phyloP scores from a whole-genome alignment of 1,284 basidiomycete species.

The Ceratobasidium sp. region DNA sequence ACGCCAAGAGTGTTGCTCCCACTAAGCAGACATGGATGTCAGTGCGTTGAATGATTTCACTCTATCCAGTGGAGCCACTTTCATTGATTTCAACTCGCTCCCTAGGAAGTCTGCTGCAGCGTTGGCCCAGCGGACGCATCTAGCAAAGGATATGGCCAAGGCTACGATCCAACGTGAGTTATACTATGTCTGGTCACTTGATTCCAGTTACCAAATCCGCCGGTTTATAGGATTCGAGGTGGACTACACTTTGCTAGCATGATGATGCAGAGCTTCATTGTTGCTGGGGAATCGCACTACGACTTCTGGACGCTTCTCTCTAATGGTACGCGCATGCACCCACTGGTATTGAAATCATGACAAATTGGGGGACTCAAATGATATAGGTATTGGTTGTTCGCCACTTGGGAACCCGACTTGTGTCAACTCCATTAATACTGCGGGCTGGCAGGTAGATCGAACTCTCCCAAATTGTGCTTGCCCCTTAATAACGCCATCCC shows the following conservation, averaged over 20 bases:
- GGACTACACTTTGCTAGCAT: slow-evolving; percentile 52
- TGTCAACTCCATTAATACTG: slow-evolving; percentile 46
- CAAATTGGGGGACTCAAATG: neutral
- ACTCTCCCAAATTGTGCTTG: neutral
- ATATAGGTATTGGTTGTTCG: slow-evolving; percentile 50
- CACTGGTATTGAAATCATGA: neutral
- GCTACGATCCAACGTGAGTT: slow-evolving; percentile 43
- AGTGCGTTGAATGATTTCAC: too few species aligned
- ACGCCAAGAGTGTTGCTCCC: slow-evolving; percentile 33
- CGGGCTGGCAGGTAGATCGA: slow-evolving; percentile 52
- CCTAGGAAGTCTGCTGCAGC: slow-evolving; percentile 34
- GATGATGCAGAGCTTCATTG: slow-evolving; percentile 26
- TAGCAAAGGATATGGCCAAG: slow-evolving; percentile 9
- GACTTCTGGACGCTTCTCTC: slow-evolving; percentile 56
- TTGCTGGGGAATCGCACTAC: slow-evolving; percentile 52
- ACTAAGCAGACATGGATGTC: slow-evolving; percentile 44
- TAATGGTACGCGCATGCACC: slow-evolving; percentile 46
- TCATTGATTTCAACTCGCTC: neutral
- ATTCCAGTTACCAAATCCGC: slow-evolving; percentile 7
- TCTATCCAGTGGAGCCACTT: neutral
- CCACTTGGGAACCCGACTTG: slow-evolving; percentile 50
- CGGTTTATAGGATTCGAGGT: slow-evolving; percentile 52
- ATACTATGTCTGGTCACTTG: slow-evolving; percentile 9
- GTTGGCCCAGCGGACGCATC: slow-evolving; percentile 34
- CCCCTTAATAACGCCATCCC: neutral